phyloP scores from a whole-genome alignment of 257 asterid genomes.

The Solanum chiquidenum region DNA sequence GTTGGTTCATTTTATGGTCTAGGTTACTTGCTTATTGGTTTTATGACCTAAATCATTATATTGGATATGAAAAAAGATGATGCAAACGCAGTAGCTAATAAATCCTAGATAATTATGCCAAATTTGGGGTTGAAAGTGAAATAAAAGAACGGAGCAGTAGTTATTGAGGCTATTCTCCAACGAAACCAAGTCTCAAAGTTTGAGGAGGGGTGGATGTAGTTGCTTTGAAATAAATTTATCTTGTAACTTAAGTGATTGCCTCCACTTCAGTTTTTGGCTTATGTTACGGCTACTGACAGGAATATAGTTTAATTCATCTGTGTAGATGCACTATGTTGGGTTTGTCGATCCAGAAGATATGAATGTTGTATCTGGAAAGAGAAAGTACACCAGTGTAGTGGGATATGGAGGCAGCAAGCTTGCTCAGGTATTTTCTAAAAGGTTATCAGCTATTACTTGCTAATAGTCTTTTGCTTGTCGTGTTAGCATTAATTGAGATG shows the following conservation, averaged over 20 bases:
- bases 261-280: background rate
- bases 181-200: background rate
- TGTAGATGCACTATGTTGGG: constrained; percentile 86
- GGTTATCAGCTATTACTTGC: background rate
- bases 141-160: background rate
- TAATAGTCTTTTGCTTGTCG: background rate
- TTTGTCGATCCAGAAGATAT: constrained; percentile 96
- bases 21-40: background rate
- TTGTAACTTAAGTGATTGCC: background rate
- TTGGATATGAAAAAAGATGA: background rate
- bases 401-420: constrained; percentile 84
- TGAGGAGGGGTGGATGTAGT: background rate
- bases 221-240: background rate
- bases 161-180: background rate
- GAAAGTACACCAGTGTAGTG: constrained; percentile 65
- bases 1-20: background rate
- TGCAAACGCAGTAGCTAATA: background rate
- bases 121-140: background rate
- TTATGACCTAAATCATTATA: background rate
- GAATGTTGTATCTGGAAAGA: constrained; percentile 80
- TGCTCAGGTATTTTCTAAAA: constrained; percentile 55
- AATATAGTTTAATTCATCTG: background rate
- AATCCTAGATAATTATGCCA: background rate
- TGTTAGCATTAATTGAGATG: background rate
- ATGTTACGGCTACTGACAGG: background rate